Conservation (phyloP, 2,329 filamentous ascomycete species). For the Ampelomyces quisqualis region DNA sequence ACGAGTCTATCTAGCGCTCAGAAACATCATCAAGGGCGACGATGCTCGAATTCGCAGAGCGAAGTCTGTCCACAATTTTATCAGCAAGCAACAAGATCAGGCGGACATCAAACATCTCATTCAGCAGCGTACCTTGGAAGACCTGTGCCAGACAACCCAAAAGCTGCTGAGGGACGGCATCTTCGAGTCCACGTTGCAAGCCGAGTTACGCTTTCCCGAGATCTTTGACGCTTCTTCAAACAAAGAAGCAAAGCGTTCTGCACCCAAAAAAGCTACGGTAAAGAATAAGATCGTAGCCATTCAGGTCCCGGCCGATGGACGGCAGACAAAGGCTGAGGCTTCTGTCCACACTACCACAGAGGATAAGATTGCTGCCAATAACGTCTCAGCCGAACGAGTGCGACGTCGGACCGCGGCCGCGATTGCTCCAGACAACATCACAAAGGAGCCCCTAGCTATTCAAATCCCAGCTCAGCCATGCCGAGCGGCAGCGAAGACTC, state of each 20-base stretch:
- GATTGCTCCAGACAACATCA: too few relatives aligned
- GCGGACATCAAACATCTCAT: not conserved
- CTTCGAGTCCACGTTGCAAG: not conserved
- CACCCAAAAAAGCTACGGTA: too few relatives aligned
- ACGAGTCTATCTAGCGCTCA: not conserved
- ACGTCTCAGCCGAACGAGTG: too few relatives aligned
- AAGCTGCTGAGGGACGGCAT: not conserved
- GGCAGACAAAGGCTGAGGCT: too few relatives aligned
- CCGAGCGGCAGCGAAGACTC: not conserved
- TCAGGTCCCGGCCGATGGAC: too few relatives aligned
- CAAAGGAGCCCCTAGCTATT: too few relatives aligned
- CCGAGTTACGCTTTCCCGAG: not conserved
- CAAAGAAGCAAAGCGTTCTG: too few relatives aligned
- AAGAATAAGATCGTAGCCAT: too few relatives aligned
- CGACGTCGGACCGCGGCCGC: too few relatives aligned
- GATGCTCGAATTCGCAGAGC: not conserved
- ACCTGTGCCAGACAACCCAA: not conserved
- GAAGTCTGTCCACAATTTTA: not conserved
- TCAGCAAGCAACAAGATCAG: not conserved
- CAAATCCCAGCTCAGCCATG: too few relatives aligned
- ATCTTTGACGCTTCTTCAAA: not conserved
- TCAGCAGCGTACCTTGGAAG: not conserved
- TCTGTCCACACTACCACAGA: too few relatives aligned
- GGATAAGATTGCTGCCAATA: too few relatives aligned
- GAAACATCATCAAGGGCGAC: not conserved